Percentiles rank a stretch among this genome's conserved stretches.
phyloP scores from a whole-genome alignment of 176 grass and related monocot species.

The Rhipidocladum racemiflorum region DNA sequence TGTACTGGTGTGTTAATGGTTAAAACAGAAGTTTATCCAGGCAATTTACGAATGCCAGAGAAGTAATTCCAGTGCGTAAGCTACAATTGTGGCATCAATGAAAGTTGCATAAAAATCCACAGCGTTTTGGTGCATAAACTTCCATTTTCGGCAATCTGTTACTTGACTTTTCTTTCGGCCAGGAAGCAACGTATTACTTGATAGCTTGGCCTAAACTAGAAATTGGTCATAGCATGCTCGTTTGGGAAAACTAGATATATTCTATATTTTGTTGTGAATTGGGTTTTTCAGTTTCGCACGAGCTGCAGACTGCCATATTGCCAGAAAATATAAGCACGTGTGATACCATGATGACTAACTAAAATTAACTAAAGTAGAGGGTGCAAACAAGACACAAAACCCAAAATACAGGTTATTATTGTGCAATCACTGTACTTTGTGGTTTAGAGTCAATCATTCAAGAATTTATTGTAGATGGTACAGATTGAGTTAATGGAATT shows the following conservation, averaged over 20 bases:
- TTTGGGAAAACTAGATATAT: background rate
- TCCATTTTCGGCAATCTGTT: background rate
- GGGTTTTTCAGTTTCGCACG: background rate
- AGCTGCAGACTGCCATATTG: background rate
- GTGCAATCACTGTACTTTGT: background rate
- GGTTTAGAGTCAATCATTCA: background rate
- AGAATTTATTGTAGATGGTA: background rate
- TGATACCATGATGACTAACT: background rate
- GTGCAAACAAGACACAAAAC: background rate
- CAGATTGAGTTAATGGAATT: slow-evolving; percentile 19
- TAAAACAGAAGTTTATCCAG: slow-evolving; percentile 12
- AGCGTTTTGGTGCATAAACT: background rate
- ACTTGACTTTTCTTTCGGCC: background rate
- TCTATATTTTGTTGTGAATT: slow-evolving; percentile 5
- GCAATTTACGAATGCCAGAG: background rate
- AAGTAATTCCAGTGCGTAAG: background rate
- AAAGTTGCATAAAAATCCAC: background rate
- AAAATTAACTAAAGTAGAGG: background rate
- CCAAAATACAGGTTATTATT: background rate
- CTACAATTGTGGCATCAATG: background rate
- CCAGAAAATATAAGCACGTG: background rate
- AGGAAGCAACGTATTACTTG: background rate
- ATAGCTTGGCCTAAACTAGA: slow-evolving; percentile 4
- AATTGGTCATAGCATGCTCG: background rate
- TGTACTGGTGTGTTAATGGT: background rate